These are phyloP conservation scores for Dactylellina parvicollis DNA, from an alignment of 2,329 filamentous ascomycete genomes.

Conservation along the genomic window DNA sequence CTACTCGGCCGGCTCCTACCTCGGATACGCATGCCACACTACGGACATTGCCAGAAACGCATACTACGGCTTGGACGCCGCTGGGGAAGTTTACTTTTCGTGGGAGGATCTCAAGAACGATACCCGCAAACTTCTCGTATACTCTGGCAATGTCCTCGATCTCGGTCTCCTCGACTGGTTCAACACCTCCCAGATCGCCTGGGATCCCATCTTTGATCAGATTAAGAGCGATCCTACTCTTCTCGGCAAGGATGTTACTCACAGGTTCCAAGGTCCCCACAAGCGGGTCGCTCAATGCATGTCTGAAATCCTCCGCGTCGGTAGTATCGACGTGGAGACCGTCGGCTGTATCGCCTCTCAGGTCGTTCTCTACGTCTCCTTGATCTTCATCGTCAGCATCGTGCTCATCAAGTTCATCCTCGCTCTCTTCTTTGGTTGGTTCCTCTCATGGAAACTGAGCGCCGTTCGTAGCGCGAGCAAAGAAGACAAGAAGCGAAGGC, in stretches of 20 bases:
- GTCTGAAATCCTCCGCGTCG: constrained; percentile 93
- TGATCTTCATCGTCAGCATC: constrained; percentile 90
- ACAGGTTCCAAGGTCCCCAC: constrained; percentile 81
- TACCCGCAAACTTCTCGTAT: constrained; percentile 90
- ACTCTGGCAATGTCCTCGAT: constrained; percentile 92
- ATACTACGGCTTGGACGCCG: constrained; percentile 72
- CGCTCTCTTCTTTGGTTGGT: constrained; percentile 94
- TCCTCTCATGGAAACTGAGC: constrained; percentile 81
- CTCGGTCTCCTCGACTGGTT: constrained; percentile 90
- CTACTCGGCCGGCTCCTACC: constrained; percentile 72
- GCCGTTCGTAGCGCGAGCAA: constrained; percentile 78
- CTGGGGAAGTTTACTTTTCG: constrained; percentile 92
- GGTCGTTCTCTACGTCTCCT: constrained; percentile 92
- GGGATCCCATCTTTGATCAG: constrained; percentile 80
- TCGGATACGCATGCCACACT: constrained; percentile 90
- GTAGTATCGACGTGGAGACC: constrained; percentile 92
- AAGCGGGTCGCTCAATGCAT: constrained; percentile 87
- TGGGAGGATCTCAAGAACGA: constrained; percentile 93
- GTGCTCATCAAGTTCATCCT: constrained; percentile 87
- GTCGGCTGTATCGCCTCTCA: constrained; percentile 97
- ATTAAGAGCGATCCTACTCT: constrained; percentile 77
- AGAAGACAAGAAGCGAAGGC: constrained; percentile 83
- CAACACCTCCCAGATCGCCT: constrained; percentile 79
- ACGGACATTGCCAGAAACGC: constrained; percentile 72
- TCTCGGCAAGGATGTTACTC: constrained; percentile 86